Conservation (phyloP, 768 basidiomycete genomes). For the Lentinula boryana region DNA sequence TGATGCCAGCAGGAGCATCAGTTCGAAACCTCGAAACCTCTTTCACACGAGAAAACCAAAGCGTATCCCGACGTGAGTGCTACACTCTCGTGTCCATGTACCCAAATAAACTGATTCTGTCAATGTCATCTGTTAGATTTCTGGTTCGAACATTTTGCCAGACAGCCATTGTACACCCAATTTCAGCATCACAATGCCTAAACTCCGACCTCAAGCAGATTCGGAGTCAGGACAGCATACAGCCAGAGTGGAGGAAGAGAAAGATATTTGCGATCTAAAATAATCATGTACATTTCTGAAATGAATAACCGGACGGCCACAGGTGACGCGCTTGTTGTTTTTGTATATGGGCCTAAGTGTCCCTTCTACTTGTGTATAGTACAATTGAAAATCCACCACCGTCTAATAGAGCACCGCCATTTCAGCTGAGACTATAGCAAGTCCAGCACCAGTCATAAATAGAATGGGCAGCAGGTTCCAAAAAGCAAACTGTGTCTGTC, state of each 20-base stretch:
- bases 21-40: background rate
- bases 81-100: background rate
- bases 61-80: background rate
- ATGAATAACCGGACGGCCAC: too few species aligned
- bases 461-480: conserved; percentile 68
- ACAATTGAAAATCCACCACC: background rate
- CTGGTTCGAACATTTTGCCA: background rate
- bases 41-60: background rate
- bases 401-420: conserved; percentile 47
- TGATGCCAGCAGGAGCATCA: background rate
- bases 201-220: background rate
- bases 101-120: too few species aligned
- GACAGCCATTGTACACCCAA: background rate
- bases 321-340: background rate
- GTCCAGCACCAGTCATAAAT: conserved; percentile 59
- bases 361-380: too few species aligned
- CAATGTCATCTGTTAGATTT: background rate
- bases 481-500: conserved; percentile 56
- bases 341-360: background rate
- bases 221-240: background rate
- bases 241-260: background rate
- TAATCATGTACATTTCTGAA: background rate
- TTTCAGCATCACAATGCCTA: background rate
- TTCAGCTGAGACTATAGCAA: conserved; percentile 71
- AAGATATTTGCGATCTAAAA: background rate